phyloP scores from a whole-genome alignment of 257 asterid species.

The Ilex asprella region DNA sequence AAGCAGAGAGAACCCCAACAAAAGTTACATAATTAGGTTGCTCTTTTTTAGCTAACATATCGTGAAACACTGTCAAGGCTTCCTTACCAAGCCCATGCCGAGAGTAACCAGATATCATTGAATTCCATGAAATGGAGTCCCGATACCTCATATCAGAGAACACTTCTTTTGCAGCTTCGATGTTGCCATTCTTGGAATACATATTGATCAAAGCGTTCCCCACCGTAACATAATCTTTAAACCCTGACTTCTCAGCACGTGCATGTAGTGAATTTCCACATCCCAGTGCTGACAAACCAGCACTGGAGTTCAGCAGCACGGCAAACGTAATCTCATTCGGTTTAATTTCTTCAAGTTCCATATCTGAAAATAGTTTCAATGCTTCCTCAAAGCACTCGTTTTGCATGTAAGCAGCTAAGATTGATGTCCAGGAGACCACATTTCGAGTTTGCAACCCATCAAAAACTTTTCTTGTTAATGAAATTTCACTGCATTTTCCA shows the following conservation, averaged over 20 bases:
- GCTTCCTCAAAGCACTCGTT: conserved; percentile 73
- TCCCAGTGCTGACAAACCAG: conserved; percentile 62
- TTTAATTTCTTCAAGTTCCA: conserved; percentile 40
- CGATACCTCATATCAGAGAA: conserved; percentile 38
- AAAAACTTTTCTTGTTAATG: conserved; percentile 34
- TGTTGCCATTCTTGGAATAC: conserved; percentile 61
- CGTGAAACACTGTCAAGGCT: conserved; percentile 47
- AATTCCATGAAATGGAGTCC: conserved; percentile 67
- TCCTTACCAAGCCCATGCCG: conserved; percentile 72
- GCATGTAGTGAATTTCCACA: conserved; percentile 65
- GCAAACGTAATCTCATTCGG: conserved; percentile 79
- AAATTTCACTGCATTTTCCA: conserved; percentile 69
- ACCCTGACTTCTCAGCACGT: conserved; percentile 51
- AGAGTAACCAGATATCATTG: conserved; percentile 61
- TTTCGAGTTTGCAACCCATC: conserved; percentile 33
- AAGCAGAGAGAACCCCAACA: conserved; percentile 75
- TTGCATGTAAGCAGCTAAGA: conserved; percentile 61
- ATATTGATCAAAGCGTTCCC: conserved; percentile 66
- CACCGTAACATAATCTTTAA: conserved; percentile 34
- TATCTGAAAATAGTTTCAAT: conserved; percentile 46
- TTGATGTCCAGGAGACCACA: conserved; percentile 73
- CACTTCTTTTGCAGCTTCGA: conserved; percentile 42
- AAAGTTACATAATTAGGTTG: conserved; percentile 70
- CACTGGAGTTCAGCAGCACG: conserved; percentile 65
- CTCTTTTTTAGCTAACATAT: conserved; percentile 44